Evolutionary conservation across 2,329 filamentous ascomycete species (phyloP), one percentile per base, ranked within the genome.

Genomic region (Arachnopeziza araneosa): DNA sequence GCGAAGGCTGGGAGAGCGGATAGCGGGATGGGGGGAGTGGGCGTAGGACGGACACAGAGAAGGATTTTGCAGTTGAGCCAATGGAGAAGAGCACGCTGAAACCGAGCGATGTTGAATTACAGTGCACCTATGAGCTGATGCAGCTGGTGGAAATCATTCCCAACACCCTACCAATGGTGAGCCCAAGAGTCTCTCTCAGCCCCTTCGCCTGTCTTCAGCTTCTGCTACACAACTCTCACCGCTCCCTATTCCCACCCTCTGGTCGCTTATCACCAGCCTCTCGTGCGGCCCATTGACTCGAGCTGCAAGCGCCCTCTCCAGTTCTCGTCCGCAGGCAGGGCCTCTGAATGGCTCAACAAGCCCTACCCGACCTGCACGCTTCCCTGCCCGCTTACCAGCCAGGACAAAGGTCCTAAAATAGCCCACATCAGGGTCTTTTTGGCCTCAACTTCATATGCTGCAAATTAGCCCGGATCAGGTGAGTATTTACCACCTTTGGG

Each of bases 361-460:
- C 63, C 61, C 23, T 62, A 63, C 58, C 23, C 61, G 64, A 63
- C 55, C 26, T 55, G 51, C 44, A 52, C 52, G 12, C 22, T 21
- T 23, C 50, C 12, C 32, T 55, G 24, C 32, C n/a, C 50, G 49
- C 54, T 55, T 57, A 55, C 56, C 55, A 50, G 50, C 59, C 55
- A 53, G 55, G 54, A n/a, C n/a, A 66, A 60, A 58, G 61, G 53
- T 57, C 63, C 65, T 54, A 63, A 67, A 67, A 67, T 67, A 67
- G 65, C 58, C 65, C 62, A 24, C 56, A 63, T 67, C 53, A 54
- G 51, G 64, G 60, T 63, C 64, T 63, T 59, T 66, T 66, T 63
- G 64, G 26, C 54, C 52, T 50, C 54, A 56, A 52, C 60, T 22
- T 54, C 44, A 44, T 23, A 54, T 26, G 44, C 24, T 53, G 52